Base-by-base conservation (phyloP, 495 filamentous ascomycete genomes). In the Aspergillus conjunctus region DNA sequence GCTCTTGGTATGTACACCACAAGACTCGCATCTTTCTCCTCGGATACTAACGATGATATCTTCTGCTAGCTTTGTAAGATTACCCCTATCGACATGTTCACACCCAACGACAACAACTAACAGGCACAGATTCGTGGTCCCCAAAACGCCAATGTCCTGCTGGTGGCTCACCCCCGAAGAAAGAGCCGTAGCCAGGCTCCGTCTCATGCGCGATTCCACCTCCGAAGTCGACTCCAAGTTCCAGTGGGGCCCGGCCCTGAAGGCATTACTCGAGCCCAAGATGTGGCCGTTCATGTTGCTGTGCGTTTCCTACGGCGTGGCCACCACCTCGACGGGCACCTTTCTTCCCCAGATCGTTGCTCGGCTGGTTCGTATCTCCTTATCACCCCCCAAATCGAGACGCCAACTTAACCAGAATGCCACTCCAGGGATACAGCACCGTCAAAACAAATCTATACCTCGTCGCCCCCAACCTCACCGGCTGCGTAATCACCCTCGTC, bases 321-420 rank as follows among this genome's bases (percentile, higher is more conserved):
- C 86, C 3, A 72, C 88, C 33, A 85, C 86, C 61, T 81, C 77
- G 2, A 85, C 88, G 11, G 68, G 73, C 1, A 77, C 88, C 14
- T 90, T 88, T 68, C 66, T 90, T 48, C 86, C 86, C 0, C 83
- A 87, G 62, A 89, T 89, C 50, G 81, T 88, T 2, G 71, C 69
- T 7, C 73, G 83, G 17, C 43, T 45, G 17, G 43, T 45, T 7
- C 12, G 43, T 1, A 1, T 17, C 43, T 37, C 1, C 43, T 46
- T n/a, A 30, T 50, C 1, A 22, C 18, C 21, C 17, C 5, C 10
- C 2, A 26, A 3, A 50, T 45, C 43, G 43, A n/a, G n/a, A n/a
- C n/a, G n/a, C n/a, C n/a, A n/a, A n/a, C n/a, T n/a, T 46, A 39
- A 39, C 34, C 34, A 39, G n/a, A n/a, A n/a, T n/a, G n/a, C n/a